Evolutionary conservation across 441 rosid species (phyloP).

Genomic region (Pelargonium australe): DNA sequence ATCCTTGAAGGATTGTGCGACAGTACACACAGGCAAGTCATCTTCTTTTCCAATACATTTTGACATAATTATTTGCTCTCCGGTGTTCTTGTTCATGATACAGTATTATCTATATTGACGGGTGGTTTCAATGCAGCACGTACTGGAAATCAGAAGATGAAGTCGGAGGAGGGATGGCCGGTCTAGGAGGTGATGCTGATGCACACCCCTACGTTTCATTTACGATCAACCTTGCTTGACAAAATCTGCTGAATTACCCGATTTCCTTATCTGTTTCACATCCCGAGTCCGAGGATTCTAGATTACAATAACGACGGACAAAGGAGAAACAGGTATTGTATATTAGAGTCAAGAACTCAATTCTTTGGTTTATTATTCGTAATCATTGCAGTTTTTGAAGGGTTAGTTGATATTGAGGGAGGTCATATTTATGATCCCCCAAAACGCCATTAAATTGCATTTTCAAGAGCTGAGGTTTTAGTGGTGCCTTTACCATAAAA

Average conservation of each 20-base stretch:
- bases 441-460: too few relatives aligned
- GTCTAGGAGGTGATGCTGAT: neutral
- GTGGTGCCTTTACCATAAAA: too few relatives aligned
- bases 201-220: neutral
- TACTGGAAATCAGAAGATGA: constrained; percentile 2
- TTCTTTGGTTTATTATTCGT: neutral
- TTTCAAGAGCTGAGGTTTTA: too few relatives aligned
- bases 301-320: constrained; percentile 1
- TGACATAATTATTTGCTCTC: too few relatives aligned
- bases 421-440: too few relatives aligned
- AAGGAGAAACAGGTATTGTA: neutral
- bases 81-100: too few relatives aligned
- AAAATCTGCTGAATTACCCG: neutral
- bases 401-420: neutral
- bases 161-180: neutral
- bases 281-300: neutral
- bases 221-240: neutral
- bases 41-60: neutral
- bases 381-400: neutral
- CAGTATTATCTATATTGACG: neutral
- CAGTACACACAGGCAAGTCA: constrained; percentile 61
- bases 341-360: neutral
- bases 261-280: neutral
- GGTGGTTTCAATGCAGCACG: neutral
- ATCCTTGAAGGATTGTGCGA: constrained; percentile 78